Conservation (phyloP, 352 stramenopile species). For the Pythium inflatum region DNA sequence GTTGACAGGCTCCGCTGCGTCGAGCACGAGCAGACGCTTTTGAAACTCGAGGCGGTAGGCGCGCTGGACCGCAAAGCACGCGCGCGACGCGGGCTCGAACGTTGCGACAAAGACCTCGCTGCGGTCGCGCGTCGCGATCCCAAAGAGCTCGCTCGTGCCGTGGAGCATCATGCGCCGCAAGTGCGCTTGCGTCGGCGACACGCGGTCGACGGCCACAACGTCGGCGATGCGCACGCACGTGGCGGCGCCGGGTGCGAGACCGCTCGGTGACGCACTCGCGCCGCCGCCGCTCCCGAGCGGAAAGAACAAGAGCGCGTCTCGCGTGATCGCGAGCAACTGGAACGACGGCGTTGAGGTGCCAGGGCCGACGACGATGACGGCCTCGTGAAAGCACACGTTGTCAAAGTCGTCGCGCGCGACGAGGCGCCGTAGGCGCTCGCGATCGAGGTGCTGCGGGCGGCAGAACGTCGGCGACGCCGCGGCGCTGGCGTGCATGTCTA, state of each 20-base stretch:
- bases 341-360: conserved; percentile 34
- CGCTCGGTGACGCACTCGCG: background rate
- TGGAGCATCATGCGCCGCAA: conserved; percentile 54
- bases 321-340: conserved; percentile 57
- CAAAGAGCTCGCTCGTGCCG: conserved; percentile 54
- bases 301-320: conserved; percentile 51
- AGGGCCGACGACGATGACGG: conserved; percentile 48
- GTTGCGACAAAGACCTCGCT: conserved; percentile 50
- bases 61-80: conserved; percentile 57
- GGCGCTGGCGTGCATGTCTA: conserved; percentile 10
- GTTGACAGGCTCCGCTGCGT: background rate
- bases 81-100: conserved; percentile 62
- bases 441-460: conserved; percentile 57
- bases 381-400: conserved; percentile 58
- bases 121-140: conserved; percentile 20
- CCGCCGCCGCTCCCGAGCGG: conserved; percentile 33
- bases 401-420: conserved; percentile 42
- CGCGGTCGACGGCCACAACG: conserved; percentile 42
- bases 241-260: background rate
- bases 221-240: conserved; percentile 2
- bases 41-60: conserved; percentile 51
- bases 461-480: conserved; percentile 52
- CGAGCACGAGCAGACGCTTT: conserved; percentile 6
- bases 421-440: conserved; percentile 49
- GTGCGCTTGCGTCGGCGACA: conserved; percentile 41